Evolutionary conservation across 768 basidiomycete species (phyloP), one percentile per base, ranked within the genome.

Genomic region (Leccinum longicurvipes): DNA sequence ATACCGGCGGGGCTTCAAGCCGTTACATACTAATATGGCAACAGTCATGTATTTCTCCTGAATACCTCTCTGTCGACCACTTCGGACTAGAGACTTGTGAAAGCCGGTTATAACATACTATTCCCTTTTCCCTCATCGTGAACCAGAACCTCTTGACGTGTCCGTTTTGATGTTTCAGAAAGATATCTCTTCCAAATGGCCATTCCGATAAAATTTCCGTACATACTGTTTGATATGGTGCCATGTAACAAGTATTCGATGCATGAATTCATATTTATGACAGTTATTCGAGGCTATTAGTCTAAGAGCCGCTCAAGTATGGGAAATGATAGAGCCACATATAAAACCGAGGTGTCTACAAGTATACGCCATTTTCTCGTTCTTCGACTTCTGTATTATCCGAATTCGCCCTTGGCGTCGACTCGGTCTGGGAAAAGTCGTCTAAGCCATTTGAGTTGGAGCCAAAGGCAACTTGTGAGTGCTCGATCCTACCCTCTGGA

Each of bases 1-100:
- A 1, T 87, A 74, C 76, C 75, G 73, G 57, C 71, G 73, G 6
- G 74, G 70, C 3, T 90, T 86, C 74, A 82, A 74, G 66, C 82
- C 81, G 0, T 68, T 87, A 12, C 78, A 89, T 62, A 53, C 60
- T 3, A 77, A 74, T 32, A 82, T 82, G 73, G 68, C 74, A 1
- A 68, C 67, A 1, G 57, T 77, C 42, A 87, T 87, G 85, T 86
- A 85, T 57, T 86, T 85, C 58, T 83, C 82, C 32, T 71, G 32
- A 73, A 44, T 10, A 10, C 27, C 29, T 42, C 24, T 53, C 17
- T 15, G 10, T 32, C 21, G n/a, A 27, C 39, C n/a, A 17, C 15
- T 6, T 17, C 11, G 23, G n/a, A 25, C 25, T 9, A 1, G 46
- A 39, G 50, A 48, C 19, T 42, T 34, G 28, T 19, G 24, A 32